These are phyloP conservation scores for Mycena rebaudengoi DNA, from an alignment of 768 basidiomycete species.

Conservation along the genomic window DNA sequence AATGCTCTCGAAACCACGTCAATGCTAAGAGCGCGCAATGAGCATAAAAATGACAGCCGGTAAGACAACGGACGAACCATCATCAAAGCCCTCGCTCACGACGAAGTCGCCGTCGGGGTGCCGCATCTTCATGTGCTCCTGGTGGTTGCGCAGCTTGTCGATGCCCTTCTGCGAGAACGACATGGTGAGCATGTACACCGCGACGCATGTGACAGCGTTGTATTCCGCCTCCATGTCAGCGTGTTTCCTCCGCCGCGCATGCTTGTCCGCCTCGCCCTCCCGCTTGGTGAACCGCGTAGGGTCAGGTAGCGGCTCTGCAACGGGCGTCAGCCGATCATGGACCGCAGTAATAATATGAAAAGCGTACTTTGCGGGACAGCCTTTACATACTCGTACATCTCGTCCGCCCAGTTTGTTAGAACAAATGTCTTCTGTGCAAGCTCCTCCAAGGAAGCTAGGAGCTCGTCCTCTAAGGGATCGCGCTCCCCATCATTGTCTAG, in stretches of 20 bases:
- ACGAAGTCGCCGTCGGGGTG: conserved; percentile 79
- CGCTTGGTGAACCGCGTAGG: conserved; percentile 77
- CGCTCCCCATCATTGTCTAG: conserved; percentile 54
- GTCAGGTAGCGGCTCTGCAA: conserved; percentile 80
- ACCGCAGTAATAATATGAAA: neutral
- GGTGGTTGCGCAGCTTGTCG: conserved; percentile 77
- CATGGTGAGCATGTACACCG: conserved; percentile 92
- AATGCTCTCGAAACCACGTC: conserved; percentile 92
- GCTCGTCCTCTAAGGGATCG: conserved; percentile 82
- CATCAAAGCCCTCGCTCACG: conserved; percentile 83
- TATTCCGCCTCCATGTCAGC: conserved; percentile 84
- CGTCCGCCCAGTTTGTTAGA: conserved; percentile 92
- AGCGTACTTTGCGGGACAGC: conserved; percentile 81
- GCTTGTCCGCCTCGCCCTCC: conserved; percentile 76
- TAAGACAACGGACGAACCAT: conserved; percentile 58
- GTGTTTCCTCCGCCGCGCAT: conserved; percentile 72
- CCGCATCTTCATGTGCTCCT: conserved; percentile 85
- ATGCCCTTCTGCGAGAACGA: conserved; percentile 94
- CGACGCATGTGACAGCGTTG: conserved; percentile 85
- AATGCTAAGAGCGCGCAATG: conserved; percentile 58
- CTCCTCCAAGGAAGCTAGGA: conserved; percentile 86
- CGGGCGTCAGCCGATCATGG: conserved; percentile 13
- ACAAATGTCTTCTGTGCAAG: conserved; percentile 97
- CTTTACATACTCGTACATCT: conserved; percentile 91
- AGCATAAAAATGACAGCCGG: neutral